Conservation (phyloP, 371 early-diverging fungal genomes). For the Mortierella sp. region DNA sequence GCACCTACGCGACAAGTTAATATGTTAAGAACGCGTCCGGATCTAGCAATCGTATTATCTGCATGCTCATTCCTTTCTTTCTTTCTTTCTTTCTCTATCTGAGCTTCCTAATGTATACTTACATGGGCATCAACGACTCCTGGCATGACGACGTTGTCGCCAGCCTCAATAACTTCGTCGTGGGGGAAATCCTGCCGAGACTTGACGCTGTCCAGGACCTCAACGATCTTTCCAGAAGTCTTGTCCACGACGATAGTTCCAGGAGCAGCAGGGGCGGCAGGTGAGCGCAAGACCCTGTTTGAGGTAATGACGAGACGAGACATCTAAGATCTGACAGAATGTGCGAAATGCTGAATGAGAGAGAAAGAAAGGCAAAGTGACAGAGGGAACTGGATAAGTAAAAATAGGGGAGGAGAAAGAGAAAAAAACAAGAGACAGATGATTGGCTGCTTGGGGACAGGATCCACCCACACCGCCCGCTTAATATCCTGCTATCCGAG, state of each 20-base stretch:
- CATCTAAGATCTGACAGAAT: no score
- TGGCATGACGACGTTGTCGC: conserved; percentile 74
- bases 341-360: background rate
- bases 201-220: conserved; percentile 55
- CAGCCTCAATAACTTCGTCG: conserved; percentile 59
- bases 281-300: conserved; percentile 59
- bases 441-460: background rate
- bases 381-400: background rate
- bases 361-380: conserved; percentile 6
- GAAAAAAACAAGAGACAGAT: background rate
- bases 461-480: conserved; percentile 10
- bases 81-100: no score
- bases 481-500: no score
- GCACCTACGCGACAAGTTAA: conserved; percentile 58
- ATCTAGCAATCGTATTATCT: no score
- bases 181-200: conserved; percentile 23
- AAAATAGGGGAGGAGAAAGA: background rate
- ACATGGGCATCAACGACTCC: conserved; percentile 84
- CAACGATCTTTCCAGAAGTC: conserved; percentile 62
- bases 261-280: conserved; percentile 55
- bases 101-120: no score
- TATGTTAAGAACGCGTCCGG: background rate
- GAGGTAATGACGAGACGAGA: conserved; percentile 48
- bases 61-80: no score
- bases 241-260: conserved; percentile 63